Evolutionary conservation across 352 stramenopile genomes (phyloP).

Genomic region (Phytophthora sojae): DNA sequence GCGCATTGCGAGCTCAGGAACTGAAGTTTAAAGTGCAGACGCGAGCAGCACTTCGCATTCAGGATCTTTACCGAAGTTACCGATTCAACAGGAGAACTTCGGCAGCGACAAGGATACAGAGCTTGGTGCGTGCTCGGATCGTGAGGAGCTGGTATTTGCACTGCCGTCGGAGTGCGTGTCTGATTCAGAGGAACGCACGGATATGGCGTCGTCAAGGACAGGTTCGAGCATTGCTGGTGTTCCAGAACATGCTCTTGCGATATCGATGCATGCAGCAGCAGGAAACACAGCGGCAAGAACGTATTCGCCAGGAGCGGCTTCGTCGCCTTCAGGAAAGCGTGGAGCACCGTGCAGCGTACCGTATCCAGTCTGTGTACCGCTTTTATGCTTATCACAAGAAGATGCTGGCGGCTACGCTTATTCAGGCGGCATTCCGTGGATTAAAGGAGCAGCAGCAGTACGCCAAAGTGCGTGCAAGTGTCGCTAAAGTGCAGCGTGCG

Average conservation of each 20-base stretch:
- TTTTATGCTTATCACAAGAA: constrained; percentile 36
- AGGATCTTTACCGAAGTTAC: constrained; percentile 23
- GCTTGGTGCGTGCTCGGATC: constrained; percentile 23
- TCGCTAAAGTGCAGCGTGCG: constrained; percentile 29
- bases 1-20: constrained; percentile 15
- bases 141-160: constrained; percentile 26
- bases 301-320: constrained; percentile 30
- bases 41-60: constrained; percentile 30
- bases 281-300: constrained; percentile 38
- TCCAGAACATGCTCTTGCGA: constrained; percentile 37
- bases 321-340: constrained; percentile 38
- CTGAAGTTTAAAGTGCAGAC: constrained; percentile 32
- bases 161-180: constrained; percentile 19
- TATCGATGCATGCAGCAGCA: constrained; percentile 44
- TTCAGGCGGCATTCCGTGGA: constrained; percentile 43
- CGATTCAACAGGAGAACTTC: constrained; percentile 28
- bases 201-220: constrained; percentile 50
- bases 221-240: constrained; percentile 39
- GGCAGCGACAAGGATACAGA: constrained; percentile 48
- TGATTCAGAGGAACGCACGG: constrained; percentile 51
- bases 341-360: constrained; percentile 36
- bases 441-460: constrained; percentile 30
- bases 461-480: constrained; percentile 4
- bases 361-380: constrained; percentile 42
- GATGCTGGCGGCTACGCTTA: constrained; percentile 26